Base-by-base conservation (phyloP, 371 early-diverging fungal species). In the Lichtheimia ramosa region DNA sequence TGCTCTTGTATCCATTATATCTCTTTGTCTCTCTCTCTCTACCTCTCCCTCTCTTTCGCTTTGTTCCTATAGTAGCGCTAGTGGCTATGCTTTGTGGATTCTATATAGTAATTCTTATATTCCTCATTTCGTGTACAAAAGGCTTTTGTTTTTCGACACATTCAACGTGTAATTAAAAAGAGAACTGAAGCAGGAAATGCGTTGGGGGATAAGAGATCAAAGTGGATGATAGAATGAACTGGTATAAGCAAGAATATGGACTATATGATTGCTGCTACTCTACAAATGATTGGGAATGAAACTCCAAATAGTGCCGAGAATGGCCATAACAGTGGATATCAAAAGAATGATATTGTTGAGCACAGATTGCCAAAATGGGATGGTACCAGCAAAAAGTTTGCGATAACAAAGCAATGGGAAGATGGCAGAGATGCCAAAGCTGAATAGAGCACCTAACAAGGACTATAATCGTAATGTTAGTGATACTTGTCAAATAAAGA, bases 361-460 rank as follows among this genome's bases (percentile, higher is more conserved):
- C 6, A 62, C 24, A 2, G 60, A 56, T 51, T 66, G 61, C 16
- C 25, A 14, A 10, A 34, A 27, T n/a, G 67, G 53, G 28, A 71
- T 58, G 21, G 54, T 46, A 12, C 55, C 42, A 42, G 65, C 69
- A 60, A 69, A 80, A 12, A 80, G 55, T n/a, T 63, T 58, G 21
- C 68, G 61, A 40, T 80, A 73, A 46, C 80, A 78, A 7, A 66
- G 40, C 15, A 76, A 49, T 3, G 80, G 80, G 62, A 80, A 80
- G 20, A 80, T 73, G 7, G 66, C 77, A 2, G 75, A 74, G 27
- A 80, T 73, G 13, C 69, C 69, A 56, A 67, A 80, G 28, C 71
- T 70, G 41, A 70, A 74, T 10, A 71, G 55, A 4, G 75, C 63
- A 8, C 75, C 75, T 15, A 74, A 27, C 27, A 74, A 48, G 0